Evolutionary conservation across 2,329 filamentous ascomycete species (phyloP).

Genomic region (Ophiostoma montium): DNA sequence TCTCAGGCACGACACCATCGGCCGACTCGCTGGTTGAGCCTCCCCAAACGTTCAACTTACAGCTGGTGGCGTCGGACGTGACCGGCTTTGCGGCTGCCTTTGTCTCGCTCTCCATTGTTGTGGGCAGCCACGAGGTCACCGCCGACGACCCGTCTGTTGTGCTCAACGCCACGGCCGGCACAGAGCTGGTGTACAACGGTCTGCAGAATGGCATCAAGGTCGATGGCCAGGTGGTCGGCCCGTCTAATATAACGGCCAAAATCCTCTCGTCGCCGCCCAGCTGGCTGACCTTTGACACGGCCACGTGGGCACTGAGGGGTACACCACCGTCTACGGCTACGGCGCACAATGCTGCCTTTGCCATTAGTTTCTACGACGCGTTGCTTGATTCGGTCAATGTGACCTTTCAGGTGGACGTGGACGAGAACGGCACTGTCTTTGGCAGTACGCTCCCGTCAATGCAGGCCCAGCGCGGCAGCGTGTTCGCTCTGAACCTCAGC

Average conservation of each 20-base stretch:
- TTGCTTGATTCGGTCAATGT: constrained; percentile 44
- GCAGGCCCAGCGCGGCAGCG: constrained; percentile 25
- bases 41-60: constrained; percentile 58
- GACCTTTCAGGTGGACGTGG: constrained; percentile 27
- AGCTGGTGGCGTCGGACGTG: constrained; percentile 65
- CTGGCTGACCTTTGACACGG: constrained; percentile 56
- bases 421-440: constrained; percentile 24
- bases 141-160: constrained; percentile 43
- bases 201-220: constrained; percentile 39
- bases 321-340: constrained; percentile 44
- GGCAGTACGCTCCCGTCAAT: constrained; percentile 25
- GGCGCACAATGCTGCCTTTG: constrained; percentile 47
- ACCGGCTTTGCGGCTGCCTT: constrained; percentile 59
- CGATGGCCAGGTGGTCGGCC: constrained; percentile 37
- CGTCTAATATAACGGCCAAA: constrained; percentile 23
- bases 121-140: constrained; percentile 56
- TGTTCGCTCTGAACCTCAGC: constrained; percentile 28
- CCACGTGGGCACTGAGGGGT: constrained; percentile 49
- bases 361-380: constrained; percentile 43
- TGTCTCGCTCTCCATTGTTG: constrained; percentile 54
- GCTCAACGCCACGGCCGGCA: constrained; percentile 42
- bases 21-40: constrained; percentile 48
- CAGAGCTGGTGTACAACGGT: constrained; percentile 35
- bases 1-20: constrained; percentile 57
- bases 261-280: constrained; percentile 39